These are phyloP conservation scores for Parathielavia appendiculata DNA, from an alignment of 495 filamentous ascomycete species.

Conservation along the genomic window DNA sequence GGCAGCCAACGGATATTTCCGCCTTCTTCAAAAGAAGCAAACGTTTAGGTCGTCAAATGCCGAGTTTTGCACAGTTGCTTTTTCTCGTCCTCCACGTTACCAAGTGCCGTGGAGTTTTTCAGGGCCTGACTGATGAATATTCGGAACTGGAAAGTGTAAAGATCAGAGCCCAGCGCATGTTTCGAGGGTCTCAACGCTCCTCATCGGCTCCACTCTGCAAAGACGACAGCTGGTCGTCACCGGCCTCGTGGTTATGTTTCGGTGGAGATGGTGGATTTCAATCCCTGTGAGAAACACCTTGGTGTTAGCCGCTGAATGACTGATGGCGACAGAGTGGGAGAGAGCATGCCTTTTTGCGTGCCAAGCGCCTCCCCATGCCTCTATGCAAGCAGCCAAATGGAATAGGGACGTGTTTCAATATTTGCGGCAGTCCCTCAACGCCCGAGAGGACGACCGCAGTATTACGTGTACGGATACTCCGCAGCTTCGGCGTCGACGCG, in stretches of 20 bases:
- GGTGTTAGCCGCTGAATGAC: too few relatives aligned
- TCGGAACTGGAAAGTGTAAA: background rate
- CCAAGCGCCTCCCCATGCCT: too few relatives aligned
- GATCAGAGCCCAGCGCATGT: background rate
- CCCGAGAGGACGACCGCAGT: too few relatives aligned
- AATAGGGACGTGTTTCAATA: too few relatives aligned
- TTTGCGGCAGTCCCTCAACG: too few relatives aligned
- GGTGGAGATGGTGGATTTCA: too few relatives aligned
- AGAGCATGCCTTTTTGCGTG: too few relatives aligned
- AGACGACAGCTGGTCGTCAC: background rate
- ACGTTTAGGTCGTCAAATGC: constrained; percentile 6
- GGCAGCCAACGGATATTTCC: background rate
- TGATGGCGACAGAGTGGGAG: too few relatives aligned
- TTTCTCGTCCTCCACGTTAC: constrained; percentile 1
- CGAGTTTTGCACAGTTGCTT: constrained; percentile 1
- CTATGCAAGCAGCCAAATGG: too few relatives aligned
- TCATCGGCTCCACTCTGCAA: background rate
- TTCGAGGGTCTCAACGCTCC: background rate
- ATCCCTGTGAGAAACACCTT: too few relatives aligned
- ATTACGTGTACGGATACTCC: too few relatives aligned
- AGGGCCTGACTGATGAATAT: background rate
- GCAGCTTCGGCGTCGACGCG: background rate
- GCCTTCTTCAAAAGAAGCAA: background rate
- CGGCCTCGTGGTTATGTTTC: constrained; percentile 1
- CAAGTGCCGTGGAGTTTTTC: constrained; percentile 11